Percentiles rank a stretch among this genome's conserved stretches.
Conservation (phyloP, 345 rosid genomes). For the Bruguiera parviflora region DNA sequence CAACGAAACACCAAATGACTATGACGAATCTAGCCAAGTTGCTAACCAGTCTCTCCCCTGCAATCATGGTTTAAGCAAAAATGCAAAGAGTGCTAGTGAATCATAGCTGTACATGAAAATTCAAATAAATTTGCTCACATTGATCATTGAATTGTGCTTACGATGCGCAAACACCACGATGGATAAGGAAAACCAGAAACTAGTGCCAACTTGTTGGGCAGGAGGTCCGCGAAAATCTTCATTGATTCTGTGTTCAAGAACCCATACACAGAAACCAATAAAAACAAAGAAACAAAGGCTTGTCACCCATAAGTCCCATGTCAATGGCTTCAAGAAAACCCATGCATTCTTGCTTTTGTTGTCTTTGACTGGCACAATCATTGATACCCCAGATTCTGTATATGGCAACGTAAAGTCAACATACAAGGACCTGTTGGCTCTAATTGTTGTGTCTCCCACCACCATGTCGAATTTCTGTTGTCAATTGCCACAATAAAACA, state of each 20-base stretch:
- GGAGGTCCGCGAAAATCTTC: conserved; percentile 53
- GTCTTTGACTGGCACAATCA: conserved; percentile 50
- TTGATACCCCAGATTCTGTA: conserved; percentile 58
- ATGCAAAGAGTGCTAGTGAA: too few relatives aligned
- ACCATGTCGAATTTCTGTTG: conserved; percentile 45
- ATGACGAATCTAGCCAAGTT: conserved; percentile 42
- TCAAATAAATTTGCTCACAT: not conserved
- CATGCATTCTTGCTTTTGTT: conserved; percentile 40
- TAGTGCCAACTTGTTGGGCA: conserved; percentile 39
- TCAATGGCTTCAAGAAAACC: conserved; percentile 60
- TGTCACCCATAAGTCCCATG: conserved; percentile 55
- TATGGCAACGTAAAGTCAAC: conserved; percentile 65
- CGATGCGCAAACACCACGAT: conserved; percentile 48
- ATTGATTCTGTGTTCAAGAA: conserved; percentile 57
- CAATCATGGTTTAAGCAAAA: not conserved
- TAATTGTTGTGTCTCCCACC: conserved; percentile 59
- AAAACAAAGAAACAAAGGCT: conserved; percentile 43
- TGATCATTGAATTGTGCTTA: not conserved
- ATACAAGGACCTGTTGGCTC: conserved; percentile 31
- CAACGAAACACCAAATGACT: conserved; percentile 56
- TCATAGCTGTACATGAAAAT: not conserved
- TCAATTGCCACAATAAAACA: too few relatives aligned
- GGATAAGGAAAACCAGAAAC: conserved; percentile 70
- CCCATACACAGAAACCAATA: conserved; percentile 60
- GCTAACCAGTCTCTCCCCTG: conserved; percentile 57